phyloP scores from a whole-genome alignment of 2,329 filamentous ascomycete species.

The Xylaria sp. region DNA sequence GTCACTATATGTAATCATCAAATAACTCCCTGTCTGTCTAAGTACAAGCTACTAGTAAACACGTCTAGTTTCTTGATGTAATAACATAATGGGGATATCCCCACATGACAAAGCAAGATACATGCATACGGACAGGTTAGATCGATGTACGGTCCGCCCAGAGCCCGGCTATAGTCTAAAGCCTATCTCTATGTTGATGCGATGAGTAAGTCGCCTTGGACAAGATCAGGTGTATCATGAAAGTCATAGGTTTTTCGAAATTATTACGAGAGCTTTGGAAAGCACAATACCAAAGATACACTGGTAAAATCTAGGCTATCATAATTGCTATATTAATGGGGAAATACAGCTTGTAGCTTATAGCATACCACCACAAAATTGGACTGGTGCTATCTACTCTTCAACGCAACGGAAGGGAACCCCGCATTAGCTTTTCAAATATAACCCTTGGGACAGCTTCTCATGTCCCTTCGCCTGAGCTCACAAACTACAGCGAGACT shows the following conservation, averaged over 20 bases:
- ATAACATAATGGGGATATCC: slow-evolving; percentile 6
- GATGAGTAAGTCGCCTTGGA: neutral
- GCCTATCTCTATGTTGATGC: too few relatives aligned
- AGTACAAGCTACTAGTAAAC: neutral
- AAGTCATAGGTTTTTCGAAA: neutral
- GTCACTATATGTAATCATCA: slow-evolving; percentile 52
- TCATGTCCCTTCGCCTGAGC: slow-evolving; percentile 14
- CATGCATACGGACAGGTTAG: neutral
- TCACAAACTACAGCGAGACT: slow-evolving; percentile 16
- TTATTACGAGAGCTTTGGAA: too few relatives aligned
- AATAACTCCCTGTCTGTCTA: too few relatives aligned
- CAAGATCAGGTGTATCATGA: neutral
- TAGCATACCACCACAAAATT: neutral
- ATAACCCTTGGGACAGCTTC: neutral
- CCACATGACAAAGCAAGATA: slow-evolving; percentile 33
- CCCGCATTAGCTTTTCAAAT: slow-evolving; percentile 15
- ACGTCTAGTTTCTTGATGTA: neutral
- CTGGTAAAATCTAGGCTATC: too few relatives aligned
- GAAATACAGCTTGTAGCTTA: neutral
- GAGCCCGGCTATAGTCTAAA: too few relatives aligned
- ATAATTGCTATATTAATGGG: neutral
- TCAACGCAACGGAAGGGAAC: slow-evolving; percentile 6
- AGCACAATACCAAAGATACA: too few relatives aligned
- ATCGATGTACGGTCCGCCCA: too few relatives aligned
- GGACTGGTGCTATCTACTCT: neutral